Conservation (phyloP, 2,329 filamentous ascomycete genomes). For the Talaromyces sp. region DNA sequence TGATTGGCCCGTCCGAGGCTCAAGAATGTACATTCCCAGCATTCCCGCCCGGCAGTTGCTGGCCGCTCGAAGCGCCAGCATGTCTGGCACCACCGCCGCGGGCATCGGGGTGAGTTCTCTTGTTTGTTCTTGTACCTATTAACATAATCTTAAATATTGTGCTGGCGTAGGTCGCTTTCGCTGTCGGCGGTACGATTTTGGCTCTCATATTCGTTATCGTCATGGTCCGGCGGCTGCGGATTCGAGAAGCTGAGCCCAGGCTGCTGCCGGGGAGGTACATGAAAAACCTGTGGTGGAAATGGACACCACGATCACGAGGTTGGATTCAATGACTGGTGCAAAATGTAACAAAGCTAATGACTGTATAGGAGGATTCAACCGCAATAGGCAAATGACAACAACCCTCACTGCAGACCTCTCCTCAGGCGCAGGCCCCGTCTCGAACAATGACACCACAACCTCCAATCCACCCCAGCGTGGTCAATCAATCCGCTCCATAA, state of each 20-base stretch:
- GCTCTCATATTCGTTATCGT: slow-evolving; percentile 34
- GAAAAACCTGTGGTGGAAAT: slow-evolving; percentile 52
- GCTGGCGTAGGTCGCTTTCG: slow-evolving; percentile 25
- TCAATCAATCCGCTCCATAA: slow-evolving; percentile 85
- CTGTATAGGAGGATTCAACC: neutral
- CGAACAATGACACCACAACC: neutral
- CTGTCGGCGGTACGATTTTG: slow-evolving; percentile 32
- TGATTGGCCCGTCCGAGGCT: slow-evolving; percentile 2
- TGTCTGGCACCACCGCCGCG: slow-evolving; percentile 1
- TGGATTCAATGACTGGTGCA: slow-evolving; percentile 14
- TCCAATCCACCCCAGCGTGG: slow-evolving; percentile 66
- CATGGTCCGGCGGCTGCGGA: slow-evolving; percentile 42
- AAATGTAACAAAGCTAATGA: neutral
- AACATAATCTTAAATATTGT: neutral
- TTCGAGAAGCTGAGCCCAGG: slow-evolving; percentile 47
- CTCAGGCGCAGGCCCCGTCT: neutral
- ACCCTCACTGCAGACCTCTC: slow-evolving; percentile 3
- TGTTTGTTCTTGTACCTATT: neutral
- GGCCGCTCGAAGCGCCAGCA: slow-evolving; percentile 2
- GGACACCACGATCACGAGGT: slow-evolving; percentile 42
- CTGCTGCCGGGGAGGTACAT: slow-evolving; percentile 51
- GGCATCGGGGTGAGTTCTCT: slow-evolving; percentile 14
- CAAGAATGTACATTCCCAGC: slow-evolving; percentile 18
- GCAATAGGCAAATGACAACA: slow-evolving; percentile 6
- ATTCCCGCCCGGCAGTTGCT: slow-evolving; percentile 10